Percentiles rank a stretch among this genome's conserved stretches.
phyloP scores from a whole-genome alignment of 2,329 filamentous ascomycete genomes.

The Aspergillus nomiae region DNA sequence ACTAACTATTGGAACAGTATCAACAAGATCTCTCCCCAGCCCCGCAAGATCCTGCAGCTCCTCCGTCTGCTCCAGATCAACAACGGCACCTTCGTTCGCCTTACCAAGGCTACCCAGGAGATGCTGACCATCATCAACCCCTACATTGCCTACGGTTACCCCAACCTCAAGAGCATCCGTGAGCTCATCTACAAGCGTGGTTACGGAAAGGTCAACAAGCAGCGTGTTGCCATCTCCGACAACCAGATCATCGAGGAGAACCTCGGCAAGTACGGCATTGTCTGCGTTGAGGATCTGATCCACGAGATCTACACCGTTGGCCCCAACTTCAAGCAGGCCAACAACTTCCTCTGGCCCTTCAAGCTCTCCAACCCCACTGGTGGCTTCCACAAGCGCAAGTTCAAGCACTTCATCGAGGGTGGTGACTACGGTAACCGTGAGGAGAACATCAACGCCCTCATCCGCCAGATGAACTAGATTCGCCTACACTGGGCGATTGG shows the following conservation, averaged over 20 bases:
- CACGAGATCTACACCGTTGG: conserved; percentile 99
- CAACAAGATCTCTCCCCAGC: conserved; percentile 99
- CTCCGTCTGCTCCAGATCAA: conserved; percentile 99
- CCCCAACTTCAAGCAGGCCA: conserved; percentile 99
- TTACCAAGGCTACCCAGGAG: conserved; percentile 97
- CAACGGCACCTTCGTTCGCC: conserved; percentile 96
- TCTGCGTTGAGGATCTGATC: conserved; percentile 98
- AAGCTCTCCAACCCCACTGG: conserved; percentile 98
- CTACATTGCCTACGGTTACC: conserved; percentile 98
- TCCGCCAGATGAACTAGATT: conserved; percentile 96
- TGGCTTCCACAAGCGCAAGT: conserved; percentile 95
- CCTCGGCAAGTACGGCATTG: conserved; percentile 97
- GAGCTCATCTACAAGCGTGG: conserved; percentile 99
- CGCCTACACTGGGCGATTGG: conserved; percentile 1
- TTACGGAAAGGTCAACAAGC: conserved; percentile 98
- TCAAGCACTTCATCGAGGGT: conserved; percentile 98
- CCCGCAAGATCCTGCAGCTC: conserved; percentile 99
- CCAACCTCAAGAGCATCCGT: conserved; percentile 98
- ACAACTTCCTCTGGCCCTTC: conserved; percentile 99
- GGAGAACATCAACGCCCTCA: conserved; percentile 94
- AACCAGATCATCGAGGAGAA: conserved; percentile 96
- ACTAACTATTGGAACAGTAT: conserved; percentile 63
- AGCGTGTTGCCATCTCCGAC: conserved; percentile 94
- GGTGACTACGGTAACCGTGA: conserved; percentile 99
- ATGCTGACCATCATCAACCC: conserved; percentile 99